Base-by-base conservation (phyloP, 2,329 filamentous ascomycete genomes). In the Nannizziopsis arthrosporioides region DNA sequence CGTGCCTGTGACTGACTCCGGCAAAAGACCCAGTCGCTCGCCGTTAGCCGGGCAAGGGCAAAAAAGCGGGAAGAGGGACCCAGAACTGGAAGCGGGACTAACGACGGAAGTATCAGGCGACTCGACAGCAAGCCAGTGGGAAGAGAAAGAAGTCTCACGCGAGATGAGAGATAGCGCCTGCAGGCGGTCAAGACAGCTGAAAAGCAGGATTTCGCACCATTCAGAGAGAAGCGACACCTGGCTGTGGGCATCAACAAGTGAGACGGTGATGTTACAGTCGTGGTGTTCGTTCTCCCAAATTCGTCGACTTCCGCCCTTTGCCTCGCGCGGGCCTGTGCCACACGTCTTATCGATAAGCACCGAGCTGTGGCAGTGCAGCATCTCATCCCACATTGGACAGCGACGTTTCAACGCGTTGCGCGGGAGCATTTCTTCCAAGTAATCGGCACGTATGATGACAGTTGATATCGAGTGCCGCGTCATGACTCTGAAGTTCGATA, bases 1-100 rank as follows among this genome's bases (percentile, higher is more conserved):
- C 10, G 36, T 40, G 44, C 44, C 19, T 40, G 36, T 46, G 44
- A 46, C 44, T 46, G 44, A 46, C 44, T 45, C 15, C 10, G 7
- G 22, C 10, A 19, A 35, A 40, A 39, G 36, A 18, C 6, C 44
- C 10, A 40, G 30, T 40, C 17, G 31, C 42, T 22, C 36, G 17
- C 22, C n/a, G 9, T 17, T 8, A 11, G 11, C 22, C 10, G 14
- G 34, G 27, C 22, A 27, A 27, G 10, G 5, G 4, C 31, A 44
- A 12, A 39, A 27, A 19, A 37, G 43, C 43, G 32, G 30, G 17
- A 19, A 9, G 14, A 40, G 17, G 17, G 14, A 17, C 22, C 18
- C 34, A 37, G 43, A 38, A 45, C 31, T 17, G 37, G 17, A 19
- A 40, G 19, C 37, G 5, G 14, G 7, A 27, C 22, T 27, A 27